A percentile compares a stretch with the other conserved stretches of the same genome.
Evolutionary conservation across 345 rosid species (phyloP).

Genomic region (Eucalyptus cladocalyx): DNA sequence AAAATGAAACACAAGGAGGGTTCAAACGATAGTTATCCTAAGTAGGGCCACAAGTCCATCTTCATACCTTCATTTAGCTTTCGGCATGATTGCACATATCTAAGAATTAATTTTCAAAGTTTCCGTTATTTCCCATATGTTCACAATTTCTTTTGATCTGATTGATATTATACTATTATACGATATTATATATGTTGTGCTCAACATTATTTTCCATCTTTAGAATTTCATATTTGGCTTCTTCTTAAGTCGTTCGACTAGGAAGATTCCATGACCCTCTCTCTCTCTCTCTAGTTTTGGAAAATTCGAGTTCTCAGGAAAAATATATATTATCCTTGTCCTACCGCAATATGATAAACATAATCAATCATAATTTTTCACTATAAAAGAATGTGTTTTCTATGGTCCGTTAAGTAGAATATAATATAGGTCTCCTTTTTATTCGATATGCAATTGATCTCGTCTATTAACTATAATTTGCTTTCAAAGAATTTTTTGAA

Average conservation of each 20-base stretch:
- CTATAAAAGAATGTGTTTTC: too few species aligned
- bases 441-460: neutral
- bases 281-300: neutral
- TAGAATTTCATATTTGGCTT: neutral
- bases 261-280: neutral
- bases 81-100: neutral
- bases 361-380: neutral
- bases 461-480: neutral
- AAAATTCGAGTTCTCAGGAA: neutral
- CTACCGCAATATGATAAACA: too few species aligned
- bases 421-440: neutral
- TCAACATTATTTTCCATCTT: neutral
- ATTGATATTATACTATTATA: too few species aligned
- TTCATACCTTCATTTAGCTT: too few species aligned
- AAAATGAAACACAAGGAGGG: too few species aligned
- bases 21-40: too few species aligned
- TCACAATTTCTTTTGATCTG: fast-evolving
- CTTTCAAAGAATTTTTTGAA: neutral
- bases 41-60: too few species aligned
- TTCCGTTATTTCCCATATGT: neutral
- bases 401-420: neutral
- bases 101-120: too few species aligned
- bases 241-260: too few species aligned
- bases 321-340: too few species aligned
- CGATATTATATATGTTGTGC: neutral